phyloP scores from a whole-genome alignment of 805 yeast species.

The Tetrapisispora nanseiensis region DNA sequence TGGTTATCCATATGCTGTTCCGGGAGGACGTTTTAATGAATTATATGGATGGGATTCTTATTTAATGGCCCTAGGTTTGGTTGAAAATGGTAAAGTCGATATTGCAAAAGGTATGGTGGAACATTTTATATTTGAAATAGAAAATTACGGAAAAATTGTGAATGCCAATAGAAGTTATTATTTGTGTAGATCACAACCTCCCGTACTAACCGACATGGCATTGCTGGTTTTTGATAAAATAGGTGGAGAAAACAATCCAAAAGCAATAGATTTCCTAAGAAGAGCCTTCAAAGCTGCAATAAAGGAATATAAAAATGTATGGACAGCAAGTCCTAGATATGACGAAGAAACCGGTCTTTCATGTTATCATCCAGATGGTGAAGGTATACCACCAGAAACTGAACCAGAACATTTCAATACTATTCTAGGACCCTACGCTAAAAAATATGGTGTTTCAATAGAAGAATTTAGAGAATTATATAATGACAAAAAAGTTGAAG shows the following conservation, averaged over 20 bases:
- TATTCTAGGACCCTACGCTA: conserved; percentile 56
- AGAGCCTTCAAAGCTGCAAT: conserved; percentile 71
- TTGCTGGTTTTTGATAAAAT: conserved; percentile 53
- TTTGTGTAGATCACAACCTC: conserved; percentile 90
- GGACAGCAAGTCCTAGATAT: conserved; percentile 67
- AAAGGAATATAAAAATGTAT: conserved; percentile 71
- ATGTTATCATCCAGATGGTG: conserved; percentile 80
- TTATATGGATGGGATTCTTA: conserved; percentile 98
- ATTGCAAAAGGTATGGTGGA: conserved; percentile 85
- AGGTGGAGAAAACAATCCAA: conserved; percentile 37
- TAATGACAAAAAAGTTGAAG: conserved; percentile 53
- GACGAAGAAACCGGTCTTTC: conserved; percentile 73
- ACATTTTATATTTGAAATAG: conserved; percentile 82
- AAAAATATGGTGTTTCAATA: conserved; percentile 46
- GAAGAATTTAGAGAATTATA: conserved; percentile 62
- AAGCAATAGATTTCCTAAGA: conserved; percentile 50
- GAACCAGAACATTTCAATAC: conserved; percentile 80
- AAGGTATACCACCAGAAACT: conserved; percentile 95
- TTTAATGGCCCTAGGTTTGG: conserved; percentile 76
- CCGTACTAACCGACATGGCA: conserved; percentile 91
- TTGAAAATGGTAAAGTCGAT: conserved; percentile 54
- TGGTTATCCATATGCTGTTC: conserved; percentile 84
- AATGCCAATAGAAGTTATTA: conserved; percentile 93
- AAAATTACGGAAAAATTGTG: conserved; percentile 82
- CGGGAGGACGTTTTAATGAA: conserved; percentile 96